Evolutionary conservation across 805 yeast species (phyloP), one percentile per base, ranked within the genome.

Genomic region (Ogataea paradorogensis): DNA sequence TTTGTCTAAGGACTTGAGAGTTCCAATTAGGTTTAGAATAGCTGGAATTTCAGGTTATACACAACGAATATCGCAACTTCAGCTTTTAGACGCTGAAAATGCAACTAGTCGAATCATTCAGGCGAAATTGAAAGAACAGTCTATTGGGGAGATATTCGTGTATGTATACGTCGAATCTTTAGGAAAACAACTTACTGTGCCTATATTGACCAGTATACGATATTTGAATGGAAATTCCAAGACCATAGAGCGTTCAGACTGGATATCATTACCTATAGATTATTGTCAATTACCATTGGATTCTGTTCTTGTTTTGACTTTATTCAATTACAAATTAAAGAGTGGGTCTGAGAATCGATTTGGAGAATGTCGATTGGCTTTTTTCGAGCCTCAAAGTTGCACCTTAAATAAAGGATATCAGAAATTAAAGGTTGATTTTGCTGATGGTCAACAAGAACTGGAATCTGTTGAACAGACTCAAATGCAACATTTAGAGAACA

Each of bases 361-460:
- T 59, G 93, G 89, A 6, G 63, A 69, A 0, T 75, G 90, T 1
- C 73, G 73, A 26, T 57, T 86, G 1, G 59, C 71, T 2, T 53
- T 90, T 3, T 91, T 86, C 61, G 61, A 62, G 5, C 74, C 31
- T 21, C 50, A 48, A 7, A 47, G 77, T 38, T 73, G 79, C 40
- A 73, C 86, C 1, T 61, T 91, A 51, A 72, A 82, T 39, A 77
- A 76, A 46, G 96, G 97, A 0, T 66, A 80, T 22, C 95, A 85
- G 55, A 73, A 75, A 33, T 53, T 82, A 22, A 65, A 55, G 33
- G 62, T 80, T 5, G 27, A 30, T 3, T 34, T 52, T 15, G 21
- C 31, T 4, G 48, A 40, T n/a, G 36, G 41, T 7, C 27, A 39
- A 6, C 35, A 29, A 1, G 39, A 47, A 43, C 33, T 25, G 24